Percentiles rank a stretch among this genome's conserved stretches.
These are phyloP conservation scores for Pelargonium australe DNA, from an alignment of 441 rosid genomes.

Conservation along the genomic window DNA sequence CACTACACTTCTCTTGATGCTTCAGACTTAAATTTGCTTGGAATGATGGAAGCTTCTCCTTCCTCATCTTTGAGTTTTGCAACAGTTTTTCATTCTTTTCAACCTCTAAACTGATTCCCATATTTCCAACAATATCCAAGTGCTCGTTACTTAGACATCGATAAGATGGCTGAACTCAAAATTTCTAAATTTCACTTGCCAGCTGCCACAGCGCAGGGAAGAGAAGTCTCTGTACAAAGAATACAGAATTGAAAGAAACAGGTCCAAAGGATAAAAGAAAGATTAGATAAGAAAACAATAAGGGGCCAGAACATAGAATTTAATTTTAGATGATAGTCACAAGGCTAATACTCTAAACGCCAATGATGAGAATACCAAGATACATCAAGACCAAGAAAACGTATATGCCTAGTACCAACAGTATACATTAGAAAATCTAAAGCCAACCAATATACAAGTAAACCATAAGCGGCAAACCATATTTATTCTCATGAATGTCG, in stretches of 20 bases:
- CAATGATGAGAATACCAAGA: neutral
- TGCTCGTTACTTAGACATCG: conserved; percentile 9
- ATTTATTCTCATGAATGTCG: neutral
- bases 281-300: neutral
- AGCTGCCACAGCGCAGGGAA: conserved; percentile 22
- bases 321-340: too few species aligned
- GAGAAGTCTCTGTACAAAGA: neutral
- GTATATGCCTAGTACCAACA: neutral
- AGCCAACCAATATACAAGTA: neutral
- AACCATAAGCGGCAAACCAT: neutral
- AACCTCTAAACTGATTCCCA: conserved; percentile 23
- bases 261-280: neutral
- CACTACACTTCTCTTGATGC: conserved; percentile 32
- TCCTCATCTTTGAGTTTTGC: conserved; percentile 29
- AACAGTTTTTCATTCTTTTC: conserved; percentile 31
- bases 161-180: conserved; percentile 13
- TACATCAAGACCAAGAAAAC: neutral
- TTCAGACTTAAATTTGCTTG: conserved; percentile 24
- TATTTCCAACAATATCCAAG: conserved; percentile 18
- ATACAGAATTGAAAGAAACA: neutral
- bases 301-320: neutral
- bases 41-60: conserved; percentile 28
- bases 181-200: conserved; percentile 14
- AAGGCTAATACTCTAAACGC: neutral
- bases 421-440: neutral